Conservation (phyloP, 2,329 filamentous ascomycete species). For the Trichoderma sp. region DNA sequence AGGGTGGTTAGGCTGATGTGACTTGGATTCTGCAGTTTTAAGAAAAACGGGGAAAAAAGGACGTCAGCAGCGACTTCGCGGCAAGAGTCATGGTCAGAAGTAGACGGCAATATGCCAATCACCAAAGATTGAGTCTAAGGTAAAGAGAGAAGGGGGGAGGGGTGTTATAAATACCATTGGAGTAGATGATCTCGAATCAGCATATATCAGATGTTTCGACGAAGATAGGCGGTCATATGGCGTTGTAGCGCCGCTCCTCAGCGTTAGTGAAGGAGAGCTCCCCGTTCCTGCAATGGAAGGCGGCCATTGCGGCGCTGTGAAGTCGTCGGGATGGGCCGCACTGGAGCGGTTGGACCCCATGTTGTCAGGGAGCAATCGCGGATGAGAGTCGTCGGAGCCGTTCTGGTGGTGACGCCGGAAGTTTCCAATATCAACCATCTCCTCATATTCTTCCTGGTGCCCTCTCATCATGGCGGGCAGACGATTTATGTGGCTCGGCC, state of each 20-base stretch:
- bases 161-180: constrained; percentile 26
- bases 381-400: constrained; percentile 18
- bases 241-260: constrained; percentile 28
- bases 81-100: constrained; percentile 3
- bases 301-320: constrained; percentile 29
- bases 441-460: constrained; percentile 24
- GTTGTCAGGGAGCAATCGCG: constrained; percentile 11
- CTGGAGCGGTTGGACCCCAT: constrained; percentile 20
- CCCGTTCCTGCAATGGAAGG: constrained; percentile 27
- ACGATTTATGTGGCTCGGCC: constrained; percentile 7
- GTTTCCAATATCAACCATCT: constrained; percentile 22
- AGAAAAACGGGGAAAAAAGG: not conserved
- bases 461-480: constrained; percentile 23
- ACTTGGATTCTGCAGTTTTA: constrained; percentile 38
- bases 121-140: not conserved
- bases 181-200: constrained; percentile 31
- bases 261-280: constrained; percentile 25
- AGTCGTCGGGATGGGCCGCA: constrained; percentile 16
- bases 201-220: constrained; percentile 24
- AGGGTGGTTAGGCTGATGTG: constrained; percentile 41
- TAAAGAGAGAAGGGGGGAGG: not conserved
- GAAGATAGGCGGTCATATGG: constrained; percentile 23
- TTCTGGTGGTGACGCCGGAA: constrained; percentile 20
- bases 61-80: constrained; percentile 19
- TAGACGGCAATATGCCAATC: not conserved